These are phyloP conservation scores for Erigeron canadensis DNA, from an alignment of 129 eudicot species.

Conservation along the genomic window DNA sequence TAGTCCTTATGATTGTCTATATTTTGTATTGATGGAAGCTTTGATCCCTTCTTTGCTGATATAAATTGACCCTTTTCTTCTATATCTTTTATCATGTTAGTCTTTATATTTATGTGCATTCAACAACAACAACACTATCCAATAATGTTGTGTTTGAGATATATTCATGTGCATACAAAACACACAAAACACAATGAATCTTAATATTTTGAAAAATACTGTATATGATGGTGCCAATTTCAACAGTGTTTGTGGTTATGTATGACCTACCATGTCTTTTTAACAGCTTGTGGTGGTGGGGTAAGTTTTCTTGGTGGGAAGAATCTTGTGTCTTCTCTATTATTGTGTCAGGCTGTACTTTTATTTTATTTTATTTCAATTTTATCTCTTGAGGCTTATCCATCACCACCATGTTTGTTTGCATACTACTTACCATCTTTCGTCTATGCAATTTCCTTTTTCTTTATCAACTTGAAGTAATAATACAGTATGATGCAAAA, in stretches of 20 bases:
- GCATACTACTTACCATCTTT: not conserved
- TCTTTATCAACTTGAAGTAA: not conserved
- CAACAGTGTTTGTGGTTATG: slow-evolving; percentile 23
- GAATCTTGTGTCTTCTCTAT: slow-evolving; percentile 38
- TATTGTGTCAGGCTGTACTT: slow-evolving; percentile 38
- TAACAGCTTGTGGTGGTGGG: slow-evolving; percentile 35
- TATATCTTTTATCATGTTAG: not conserved
- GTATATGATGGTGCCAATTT: slow-evolving; percentile 15
- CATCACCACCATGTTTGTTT: slow-evolving; percentile 32
- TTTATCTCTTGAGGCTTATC: slow-evolving; percentile 21
- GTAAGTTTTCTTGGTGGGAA: slow-evolving; percentile 35
- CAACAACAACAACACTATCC: not conserved
- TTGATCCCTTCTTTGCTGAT: slow-evolving; percentile 23
- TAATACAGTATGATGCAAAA: slow-evolving; percentile 12
- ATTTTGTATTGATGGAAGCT: slow-evolving; percentile 46
- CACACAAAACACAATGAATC: slow-evolving; percentile 31
- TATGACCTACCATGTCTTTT: slow-evolving; percentile 37
- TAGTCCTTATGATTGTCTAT: slow-evolving; percentile 42
- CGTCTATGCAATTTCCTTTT: not conserved
- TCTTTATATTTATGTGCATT: not conserved
- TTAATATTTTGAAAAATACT: slow-evolving; percentile 12
- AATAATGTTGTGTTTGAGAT: not conserved
- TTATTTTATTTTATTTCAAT: slow-evolving; percentile 8
- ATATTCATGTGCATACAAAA: slow-evolving; percentile 25
- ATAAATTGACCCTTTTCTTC: slow-evolving; percentile 24